Evolutionary conservation across 257 asterid genomes (phyloP).

Genomic region (Anisodus tanguticus): DNA sequence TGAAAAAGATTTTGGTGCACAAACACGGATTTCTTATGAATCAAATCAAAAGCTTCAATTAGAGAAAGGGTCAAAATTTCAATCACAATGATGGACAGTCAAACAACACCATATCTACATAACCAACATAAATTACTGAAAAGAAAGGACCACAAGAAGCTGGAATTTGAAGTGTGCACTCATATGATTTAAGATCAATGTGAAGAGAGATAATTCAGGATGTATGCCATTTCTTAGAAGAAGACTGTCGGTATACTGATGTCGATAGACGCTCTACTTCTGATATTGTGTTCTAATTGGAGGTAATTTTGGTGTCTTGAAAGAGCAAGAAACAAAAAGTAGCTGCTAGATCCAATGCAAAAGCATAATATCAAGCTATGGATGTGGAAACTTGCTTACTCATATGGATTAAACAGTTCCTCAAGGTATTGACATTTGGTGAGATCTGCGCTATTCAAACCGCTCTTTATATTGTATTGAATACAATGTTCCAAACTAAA

Average conservation of each 20-base stretch:
- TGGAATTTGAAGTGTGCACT: background rate
- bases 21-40: background rate
- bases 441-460: background rate
- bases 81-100: slow-evolving; percentile 3
- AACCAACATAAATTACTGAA: background rate
- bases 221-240: slow-evolving; percentile 2
- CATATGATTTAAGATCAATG: slow-evolving; percentile 5
- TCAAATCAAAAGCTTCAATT: background rate
- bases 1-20: slow-evolving; percentile 24
- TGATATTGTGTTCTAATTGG: too few relatives aligned
- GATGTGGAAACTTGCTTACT: too few relatives aligned
- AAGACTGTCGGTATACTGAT: background rate
- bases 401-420: too few relatives aligned
- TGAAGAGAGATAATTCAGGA: background rate
- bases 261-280: too few relatives aligned
- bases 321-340: background rate
- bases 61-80: background rate
- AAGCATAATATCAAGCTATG: background rate
- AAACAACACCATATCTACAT: background rate
- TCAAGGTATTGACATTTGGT: too few relatives aligned
- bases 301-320: too few relatives aligned
- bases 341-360: background rate
- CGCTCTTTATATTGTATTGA: background rate
- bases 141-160: background rate
- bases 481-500: background rate